Evolutionary conservation across 2,329 filamentous ascomycete genomes (phyloP).

Genomic region (Fusarium papillatum): DNA sequence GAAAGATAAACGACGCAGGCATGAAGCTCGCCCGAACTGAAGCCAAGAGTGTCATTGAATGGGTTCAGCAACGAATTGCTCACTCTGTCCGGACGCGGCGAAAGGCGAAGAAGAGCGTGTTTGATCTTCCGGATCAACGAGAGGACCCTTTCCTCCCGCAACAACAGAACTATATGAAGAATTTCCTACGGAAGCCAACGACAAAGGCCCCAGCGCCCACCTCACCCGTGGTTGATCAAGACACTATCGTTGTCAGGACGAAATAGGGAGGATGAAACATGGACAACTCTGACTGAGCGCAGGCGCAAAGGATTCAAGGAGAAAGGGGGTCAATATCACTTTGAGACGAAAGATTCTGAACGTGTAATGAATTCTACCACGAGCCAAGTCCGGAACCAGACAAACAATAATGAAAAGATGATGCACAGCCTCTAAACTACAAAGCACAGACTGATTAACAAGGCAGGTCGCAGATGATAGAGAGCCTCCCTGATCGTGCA

Average conservation of each 20-base stretch:
- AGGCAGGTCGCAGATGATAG: constrained; percentile 40
- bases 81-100: constrained; percentile 78
- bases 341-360: constrained; percentile 32
- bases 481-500: constrained; percentile 37
- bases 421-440: constrained; percentile 54
- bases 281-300: background rate
- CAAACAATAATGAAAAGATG: constrained; percentile 41
- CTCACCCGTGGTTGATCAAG: constrained; percentile 8
- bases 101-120: constrained; percentile 66
- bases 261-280: constrained; percentile 11
- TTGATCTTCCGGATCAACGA: constrained; percentile 52
- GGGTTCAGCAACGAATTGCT: constrained; percentile 79
- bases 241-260: constrained; percentile 39
- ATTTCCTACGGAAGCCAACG: constrained; percentile 54
- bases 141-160: constrained; percentile 56
- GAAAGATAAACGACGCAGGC: constrained; percentile 80
- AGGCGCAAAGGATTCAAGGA: background rate
- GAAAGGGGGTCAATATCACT: constrained; percentile 11
- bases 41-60: constrained; percentile 82
- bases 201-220: constrained; percentile 8
- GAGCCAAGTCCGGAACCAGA: constrained; percentile 40
- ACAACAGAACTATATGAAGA: constrained; percentile 65
- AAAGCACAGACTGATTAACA: constrained; percentile 44
- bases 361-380: constrained; percentile 43
- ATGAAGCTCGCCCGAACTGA: constrained; percentile 81